A percentile compares a stretch with the other conserved stretches of the same genome.
These are phyloP conservation scores for Parietichytrium sp. DNA, from an alignment of 108 stramenopile species.

Conservation along the genomic window DNA sequence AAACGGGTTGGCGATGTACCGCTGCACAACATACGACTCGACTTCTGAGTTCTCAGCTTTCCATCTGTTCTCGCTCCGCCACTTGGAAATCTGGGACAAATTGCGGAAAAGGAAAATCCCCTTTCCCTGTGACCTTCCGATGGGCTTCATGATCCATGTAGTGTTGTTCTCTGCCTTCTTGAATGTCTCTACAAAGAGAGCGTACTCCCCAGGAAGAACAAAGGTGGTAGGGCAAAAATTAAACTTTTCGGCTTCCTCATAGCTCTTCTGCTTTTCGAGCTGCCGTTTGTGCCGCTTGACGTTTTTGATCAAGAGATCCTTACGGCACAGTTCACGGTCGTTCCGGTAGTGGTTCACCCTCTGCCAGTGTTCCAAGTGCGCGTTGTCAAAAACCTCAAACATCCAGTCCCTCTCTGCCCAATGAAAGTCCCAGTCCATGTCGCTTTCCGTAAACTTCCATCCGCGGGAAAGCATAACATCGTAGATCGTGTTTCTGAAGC, in stretches of 20 bases:
- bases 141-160: slow-evolving; percentile 74
- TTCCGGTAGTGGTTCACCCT: slow-evolving; percentile 62
- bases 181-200: slow-evolving; percentile 60
- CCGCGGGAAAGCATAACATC: slow-evolving; percentile 46
- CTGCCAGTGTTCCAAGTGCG: slow-evolving; percentile 57
- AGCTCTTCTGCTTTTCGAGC: slow-evolving; percentile 48
- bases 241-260: slow-evolving; percentile 42
- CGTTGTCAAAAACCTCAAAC: slow-evolving; percentile 47
- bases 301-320: slow-evolving; percentile 64
- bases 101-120: slow-evolving; percentile 66
- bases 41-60: slow-evolving; percentile 52
- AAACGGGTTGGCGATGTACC: slow-evolving; percentile 66
- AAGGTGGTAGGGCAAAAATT: slow-evolving; percentile 61
- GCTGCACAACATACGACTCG: slow-evolving; percentile 68
- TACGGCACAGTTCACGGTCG: slow-evolving; percentile 60
- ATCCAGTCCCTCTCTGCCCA: slow-evolving; percentile 58
- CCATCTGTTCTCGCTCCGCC: slow-evolving; percentile 61
- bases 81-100: slow-evolving; percentile 60
- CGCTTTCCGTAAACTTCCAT: slow-evolving; percentile 51
- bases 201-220: slow-evolving; percentile 64
- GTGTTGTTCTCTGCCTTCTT: slow-evolving; percentile 41
- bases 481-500: slow-evolving; percentile 49
- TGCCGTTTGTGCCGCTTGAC: slow-evolving; percentile 53
- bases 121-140: slow-evolving; percentile 64
- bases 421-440: slow-evolving; percentile 51